phyloP scores from a whole-genome alignment of 768 basidiomycete species.

The Stropharia rugosoannulata region DNA sequence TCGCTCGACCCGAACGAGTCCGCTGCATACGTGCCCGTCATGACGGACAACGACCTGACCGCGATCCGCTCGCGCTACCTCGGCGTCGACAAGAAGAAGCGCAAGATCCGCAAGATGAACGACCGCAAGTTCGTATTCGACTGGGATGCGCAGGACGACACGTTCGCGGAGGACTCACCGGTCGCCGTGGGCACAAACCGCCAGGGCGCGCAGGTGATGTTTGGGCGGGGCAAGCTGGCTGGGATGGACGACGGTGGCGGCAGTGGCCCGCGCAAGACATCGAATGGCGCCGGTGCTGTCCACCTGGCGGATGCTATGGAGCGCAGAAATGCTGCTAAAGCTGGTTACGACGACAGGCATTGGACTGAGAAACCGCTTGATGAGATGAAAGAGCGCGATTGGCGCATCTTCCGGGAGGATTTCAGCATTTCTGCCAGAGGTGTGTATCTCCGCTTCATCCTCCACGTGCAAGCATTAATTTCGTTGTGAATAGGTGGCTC shows the following conservation, averaged over 20 bases:
- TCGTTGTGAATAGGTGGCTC: conserved; percentile 62
- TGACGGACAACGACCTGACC: conserved; percentile 77
- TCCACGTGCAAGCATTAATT: conserved; percentile 1
- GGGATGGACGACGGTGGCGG: conserved; percentile 83
- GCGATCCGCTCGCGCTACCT: conserved; percentile 93
- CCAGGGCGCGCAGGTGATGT: conserved; percentile 87
- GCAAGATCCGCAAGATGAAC: conserved; percentile 91
- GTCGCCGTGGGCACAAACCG: conserved; percentile 66
- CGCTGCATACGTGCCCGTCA: conserved; percentile 52
- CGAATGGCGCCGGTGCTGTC: conserved; percentile 22
- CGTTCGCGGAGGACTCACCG: conserved; percentile 77
- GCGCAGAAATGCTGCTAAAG: conserved; percentile 75
- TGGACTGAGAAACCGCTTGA: conserved; percentile 93
- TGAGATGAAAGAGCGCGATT: conserved; percentile 97
- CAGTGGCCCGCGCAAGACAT: conserved; percentile 34
- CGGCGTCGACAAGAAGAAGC: conserved; percentile 92
- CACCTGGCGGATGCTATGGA: conserved; percentile 84
- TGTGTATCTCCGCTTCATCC: conserved; percentile 26
- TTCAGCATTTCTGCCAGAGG: conserved; percentile 95
- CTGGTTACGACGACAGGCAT: conserved; percentile 89
- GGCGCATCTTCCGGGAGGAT: conserved; percentile 99
- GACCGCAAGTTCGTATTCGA: conserved; percentile 99
- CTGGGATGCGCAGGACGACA: conserved; percentile 97
- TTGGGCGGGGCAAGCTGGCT: conserved; percentile 79
- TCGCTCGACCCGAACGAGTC: conserved; percentile 29